phyloP scores from a whole-genome alignment of 1,139 yeast genomes.

The Suhomyces terraborum region DNA sequence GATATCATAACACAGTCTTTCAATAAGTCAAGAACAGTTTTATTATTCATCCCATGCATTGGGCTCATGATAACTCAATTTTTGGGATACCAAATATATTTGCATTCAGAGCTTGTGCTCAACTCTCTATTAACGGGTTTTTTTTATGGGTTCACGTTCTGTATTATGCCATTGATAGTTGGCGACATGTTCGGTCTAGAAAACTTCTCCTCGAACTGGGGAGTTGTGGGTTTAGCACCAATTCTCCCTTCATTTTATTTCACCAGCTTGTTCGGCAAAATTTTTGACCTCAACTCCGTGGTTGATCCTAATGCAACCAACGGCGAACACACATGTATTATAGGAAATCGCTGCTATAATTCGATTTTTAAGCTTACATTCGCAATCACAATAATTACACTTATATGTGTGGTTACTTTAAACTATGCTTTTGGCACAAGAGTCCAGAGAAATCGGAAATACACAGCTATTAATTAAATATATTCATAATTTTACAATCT shows the following conservation, averaged over 20 bases:
- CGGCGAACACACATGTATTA: constrained; percentile 28
- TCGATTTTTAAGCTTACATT: constrained; percentile 42
- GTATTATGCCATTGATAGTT: constrained; percentile 58
- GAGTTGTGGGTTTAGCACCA: constrained; percentile 56
- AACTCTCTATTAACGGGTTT: constrained; percentile 52
- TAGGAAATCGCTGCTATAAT: constrained; percentile 47
- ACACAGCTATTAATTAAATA: neutral
- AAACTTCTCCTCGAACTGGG: constrained; percentile 60
- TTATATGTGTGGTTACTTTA: constrained; percentile 14
- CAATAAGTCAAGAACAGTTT: constrained; percentile 45
- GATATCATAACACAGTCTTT: constrained; percentile 50
- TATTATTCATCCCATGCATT: constrained; percentile 48
- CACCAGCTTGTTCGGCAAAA: constrained; percentile 53
- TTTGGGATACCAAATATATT: constrained; percentile 34
- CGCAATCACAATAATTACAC: constrained; percentile 14
- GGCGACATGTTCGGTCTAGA: constrained; percentile 60
- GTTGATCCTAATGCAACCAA: neutral
- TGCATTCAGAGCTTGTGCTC: constrained; percentile 34
- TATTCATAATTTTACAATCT: neutral
- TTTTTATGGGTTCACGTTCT: constrained; percentile 60
- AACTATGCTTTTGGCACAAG: constrained; percentile 1
- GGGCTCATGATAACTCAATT: constrained; percentile 47
- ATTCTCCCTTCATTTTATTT: constrained; percentile 52
- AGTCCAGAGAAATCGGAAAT: neutral
- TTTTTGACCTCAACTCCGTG: constrained; percentile 48